Evolutionary conservation across 169 alveolate species (phyloP).

Genomic region (Cryptosporidium sp.): DNA sequence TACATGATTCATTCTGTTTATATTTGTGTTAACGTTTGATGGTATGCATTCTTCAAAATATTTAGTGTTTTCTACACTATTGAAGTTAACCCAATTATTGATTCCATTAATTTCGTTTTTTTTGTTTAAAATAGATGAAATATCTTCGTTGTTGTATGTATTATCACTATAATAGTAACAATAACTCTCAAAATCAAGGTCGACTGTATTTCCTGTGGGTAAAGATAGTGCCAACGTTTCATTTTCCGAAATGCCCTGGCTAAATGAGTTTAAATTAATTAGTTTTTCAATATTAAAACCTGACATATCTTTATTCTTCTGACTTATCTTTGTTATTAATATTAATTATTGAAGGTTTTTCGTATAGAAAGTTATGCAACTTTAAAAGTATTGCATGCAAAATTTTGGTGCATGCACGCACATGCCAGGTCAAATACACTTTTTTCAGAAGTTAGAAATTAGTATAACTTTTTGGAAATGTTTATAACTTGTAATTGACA

Average conservation of each 20-base stretch:
- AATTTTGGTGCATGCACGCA: conserved; percentile 43
- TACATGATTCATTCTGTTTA: background rate
- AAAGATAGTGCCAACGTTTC: conserved; percentile 49
- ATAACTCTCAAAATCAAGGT: conserved; percentile 70
- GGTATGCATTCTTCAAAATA: conserved; percentile 21
- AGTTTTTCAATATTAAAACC: conserved; percentile 71
- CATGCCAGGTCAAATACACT: background rate
- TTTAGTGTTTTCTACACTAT: background rate
- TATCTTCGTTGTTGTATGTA: conserved; percentile 13
- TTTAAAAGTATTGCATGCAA: background rate
- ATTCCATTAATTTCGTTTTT: conserved; percentile 7
- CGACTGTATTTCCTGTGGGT: conserved; percentile 69
- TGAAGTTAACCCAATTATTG: conserved; percentile 25
- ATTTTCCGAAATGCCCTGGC: conserved; percentile 22
- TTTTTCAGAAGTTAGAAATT: background rate
- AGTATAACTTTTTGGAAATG: background rate
- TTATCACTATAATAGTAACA: conserved; percentile 54
- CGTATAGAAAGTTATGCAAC: background rate
- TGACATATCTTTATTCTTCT: conserved; percentile 73
- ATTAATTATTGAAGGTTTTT: background rate
- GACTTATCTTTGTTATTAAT: conserved; percentile 55
- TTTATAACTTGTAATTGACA: background rate
- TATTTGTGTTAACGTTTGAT: background rate
- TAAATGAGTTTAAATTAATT: conserved; percentile 62
- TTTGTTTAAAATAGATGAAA: conserved; percentile 18